Evolutionary conservation across 2,329 filamentous ascomycete genomes (phyloP).

Genomic region (Blastomyces gilchristii): DNA sequence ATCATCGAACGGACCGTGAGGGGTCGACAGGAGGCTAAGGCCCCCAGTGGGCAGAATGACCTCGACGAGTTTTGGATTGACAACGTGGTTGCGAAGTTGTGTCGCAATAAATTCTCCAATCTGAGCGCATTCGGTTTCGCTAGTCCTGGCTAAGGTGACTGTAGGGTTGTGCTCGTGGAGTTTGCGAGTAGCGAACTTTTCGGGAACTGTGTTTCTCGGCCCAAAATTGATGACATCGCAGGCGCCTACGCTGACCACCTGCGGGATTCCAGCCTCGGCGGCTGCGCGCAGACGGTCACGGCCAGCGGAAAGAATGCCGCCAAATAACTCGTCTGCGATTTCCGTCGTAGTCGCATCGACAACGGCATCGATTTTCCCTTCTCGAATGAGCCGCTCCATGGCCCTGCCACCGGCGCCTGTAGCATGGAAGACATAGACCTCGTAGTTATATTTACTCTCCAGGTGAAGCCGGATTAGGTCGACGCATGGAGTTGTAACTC

Average conservation of each 20-base stretch:
- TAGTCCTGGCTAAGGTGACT: constrained; percentile 58
- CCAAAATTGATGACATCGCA: constrained; percentile 58
- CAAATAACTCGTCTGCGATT: constrained; percentile 53
- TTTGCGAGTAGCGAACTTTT: constrained; percentile 41
- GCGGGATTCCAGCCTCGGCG: constrained; percentile 47
- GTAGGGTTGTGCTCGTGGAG: constrained; percentile 57
- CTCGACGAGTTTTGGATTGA: constrained; percentile 36
- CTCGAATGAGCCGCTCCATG: constrained; percentile 54
- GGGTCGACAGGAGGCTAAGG: constrained; percentile 50
- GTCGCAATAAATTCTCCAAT: constrained; percentile 48
- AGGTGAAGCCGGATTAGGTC: constrained; percentile 46
- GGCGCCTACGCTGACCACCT: constrained; percentile 46
- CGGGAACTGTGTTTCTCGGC: constrained; percentile 44
- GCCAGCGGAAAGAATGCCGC: constrained; percentile 54
- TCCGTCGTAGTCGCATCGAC: constrained; percentile 65
- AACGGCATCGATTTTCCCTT: constrained; percentile 52
- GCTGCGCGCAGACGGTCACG: constrained; percentile 48
- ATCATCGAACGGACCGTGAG: constrained; percentile 46
- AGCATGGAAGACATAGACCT: constrained; percentile 10
- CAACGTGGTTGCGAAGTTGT: constrained; percentile 40
- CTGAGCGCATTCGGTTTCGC: constrained; percentile 43
- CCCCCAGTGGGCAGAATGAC: constrained; percentile 53
- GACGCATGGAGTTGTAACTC: constrained; percentile 59
- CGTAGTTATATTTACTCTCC: constrained; percentile 6
- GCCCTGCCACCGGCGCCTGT: constrained; percentile 49